Base-by-base conservation (phyloP, 208 protist species). In the Crithidia expoeki region DNA sequence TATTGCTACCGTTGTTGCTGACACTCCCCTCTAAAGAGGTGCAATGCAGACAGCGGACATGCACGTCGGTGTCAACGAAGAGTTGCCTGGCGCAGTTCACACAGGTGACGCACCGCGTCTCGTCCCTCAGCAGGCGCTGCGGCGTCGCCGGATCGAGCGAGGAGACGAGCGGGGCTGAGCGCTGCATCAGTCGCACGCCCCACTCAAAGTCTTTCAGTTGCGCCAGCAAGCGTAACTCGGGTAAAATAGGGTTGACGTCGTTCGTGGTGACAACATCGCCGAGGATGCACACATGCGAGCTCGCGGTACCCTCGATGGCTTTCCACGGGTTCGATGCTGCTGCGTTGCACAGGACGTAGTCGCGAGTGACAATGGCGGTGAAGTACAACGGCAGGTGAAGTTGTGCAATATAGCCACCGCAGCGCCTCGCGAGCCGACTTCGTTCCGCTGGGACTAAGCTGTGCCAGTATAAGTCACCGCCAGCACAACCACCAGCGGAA, bases 41-140 rank as follows among this genome's bases (percentile, higher is more conserved):
- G 68, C 92, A 96, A 14, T 94, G 89, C 34, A 96, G 50, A 64
- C 92, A 96, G 6, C 88, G 76, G 68, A 79, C 92, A 71, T 94
- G 84, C 11, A 82, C 66, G 4, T 65, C 68, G 1, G 66, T 61
- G 36, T 92, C 79, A 50, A 94, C 78, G 33, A 72, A 56, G 34
- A 96, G 58, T 40, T 60, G 47, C n/a, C 27, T n/a, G 51, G 49
- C 27, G 64, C 92, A 96, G 28, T 68, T 62, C 23, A 68, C 62
- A 67, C 92, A 96, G 5, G 81, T 84, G 52, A 87, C 72, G 34
- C 72, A 75, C 11, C 80, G 80, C 40, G 32, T 56, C 27, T 64
- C 52, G 27, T 69, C 78, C 34, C 68, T 51, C 50, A 91, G 56
- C 36, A 80, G 77, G 4, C 72, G 67, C 23, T 72, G 79, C 52